Base-by-base conservation (phyloP, 306 rosid species). In the Prunus mongolica region DNA sequence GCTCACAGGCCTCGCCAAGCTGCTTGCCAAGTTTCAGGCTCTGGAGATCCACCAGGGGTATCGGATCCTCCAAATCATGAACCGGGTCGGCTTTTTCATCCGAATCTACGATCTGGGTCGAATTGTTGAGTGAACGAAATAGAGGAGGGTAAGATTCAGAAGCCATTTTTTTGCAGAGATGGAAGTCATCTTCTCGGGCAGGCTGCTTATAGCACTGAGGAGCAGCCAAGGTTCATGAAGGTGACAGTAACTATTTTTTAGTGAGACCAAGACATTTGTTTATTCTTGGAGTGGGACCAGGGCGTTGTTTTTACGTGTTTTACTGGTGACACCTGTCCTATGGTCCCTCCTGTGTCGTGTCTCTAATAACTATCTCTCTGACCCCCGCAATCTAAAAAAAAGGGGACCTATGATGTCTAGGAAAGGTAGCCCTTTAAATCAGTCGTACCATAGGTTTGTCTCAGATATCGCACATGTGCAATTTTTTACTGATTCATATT, bases 41-140 rank as follows among this genome's bases (percentile, higher is more conserved):
- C 34, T 79, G 66, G 16, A 89, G 87, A 81, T 91, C 97, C 63
- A 91, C 78, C 8, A 67, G 61, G 0, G 97, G 95, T 3, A 91
- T 54, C 0, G 79, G 83, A 73, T 84, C 89, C 38, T 61, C 67
- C 16, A 13, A 65, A 34, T 38, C 69, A 9, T 34, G 27, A 11
- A 34, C 25, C 0, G 50, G 50, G 69, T 38, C 4, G 69, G 12
- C 5, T 19, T 10, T 12, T 4, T 19, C 14, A 19, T 34, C 61
- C 47, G 32, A 11, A 11, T 69, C 79, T 14, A 5, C 56, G 19
- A 22, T 44, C 50, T 46, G 3, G 55, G 77, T 24, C 13, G 14
- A 18, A 41, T 74, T 11, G 27, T 1, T 15, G 8, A 15, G 27
- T 5, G 15, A 78, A 49, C 86, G 85, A 30, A 89, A 84, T 5